Conservation (phyloP, 2,329 filamentous ascomycete species). For the Drechslerella dactyloides region DNA sequence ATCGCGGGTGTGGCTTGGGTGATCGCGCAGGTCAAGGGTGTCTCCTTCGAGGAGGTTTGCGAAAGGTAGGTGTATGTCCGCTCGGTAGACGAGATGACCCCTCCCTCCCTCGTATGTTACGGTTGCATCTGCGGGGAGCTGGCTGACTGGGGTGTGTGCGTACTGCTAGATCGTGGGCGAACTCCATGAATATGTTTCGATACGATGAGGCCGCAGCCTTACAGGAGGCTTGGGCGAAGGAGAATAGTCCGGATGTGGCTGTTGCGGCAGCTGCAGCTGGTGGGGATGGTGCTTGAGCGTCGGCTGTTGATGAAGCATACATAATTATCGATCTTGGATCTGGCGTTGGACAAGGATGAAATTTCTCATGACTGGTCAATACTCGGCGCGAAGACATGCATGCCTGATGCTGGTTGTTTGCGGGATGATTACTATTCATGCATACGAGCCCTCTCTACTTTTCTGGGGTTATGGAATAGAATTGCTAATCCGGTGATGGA, state of each 20-base stretch:
- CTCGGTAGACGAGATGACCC: too few relatives aligned
- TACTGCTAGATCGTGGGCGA: slow-evolving; percentile 70
- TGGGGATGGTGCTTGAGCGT: neutral
- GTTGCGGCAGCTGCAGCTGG: too few relatives aligned
- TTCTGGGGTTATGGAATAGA: too few relatives aligned
- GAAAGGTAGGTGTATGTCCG: slow-evolving; percentile 70
- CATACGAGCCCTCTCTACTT: too few relatives aligned
- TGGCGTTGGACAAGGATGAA: neutral
- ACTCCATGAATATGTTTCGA: slow-evolving; percentile 80
- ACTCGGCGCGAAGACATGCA: too few relatives aligned
- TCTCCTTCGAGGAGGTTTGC: slow-evolving; percentile 79
- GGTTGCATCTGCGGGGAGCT: neutral
- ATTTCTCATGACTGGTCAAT: neutral
- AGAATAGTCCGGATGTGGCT: neutral
- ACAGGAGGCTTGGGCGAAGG: slow-evolving; percentile 26
- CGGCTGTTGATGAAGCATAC: neutral
- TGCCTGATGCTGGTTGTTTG: too few relatives aligned
- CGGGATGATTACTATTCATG: too few relatives aligned
- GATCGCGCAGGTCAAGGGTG: slow-evolving; percentile 82
- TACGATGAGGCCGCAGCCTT: slow-evolving; percentile 62
- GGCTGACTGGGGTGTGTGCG: slow-evolving; percentile 52
- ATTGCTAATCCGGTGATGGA: too few relatives aligned
- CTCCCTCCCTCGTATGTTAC: slow-evolving; percentile 7
- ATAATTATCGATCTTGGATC: neutral
- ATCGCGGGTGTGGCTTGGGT: slow-evolving; percentile 88